Evolutionary conservation across 1,284 basidiomycete genomes (phyloP), one percentile per base, ranked within the genome.

Genomic region (Microbotryomycetes sp.): DNA sequence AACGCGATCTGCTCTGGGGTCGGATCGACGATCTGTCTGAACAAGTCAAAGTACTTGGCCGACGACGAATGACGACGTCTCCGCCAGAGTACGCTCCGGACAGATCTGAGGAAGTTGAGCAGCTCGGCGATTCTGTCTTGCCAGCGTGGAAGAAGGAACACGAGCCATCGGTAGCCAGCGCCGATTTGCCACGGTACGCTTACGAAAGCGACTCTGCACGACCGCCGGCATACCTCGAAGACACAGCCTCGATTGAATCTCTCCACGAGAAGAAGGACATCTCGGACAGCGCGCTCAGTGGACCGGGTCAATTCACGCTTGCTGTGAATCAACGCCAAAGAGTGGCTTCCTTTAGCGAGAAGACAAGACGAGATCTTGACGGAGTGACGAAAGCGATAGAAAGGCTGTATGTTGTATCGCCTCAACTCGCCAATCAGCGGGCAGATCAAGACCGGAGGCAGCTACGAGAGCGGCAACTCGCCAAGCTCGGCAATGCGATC

Each of bases 301-400:
- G n/a, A n/a, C n/a, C n/a, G n/a, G n/a, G n/a, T n/a, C n/a, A n/a
- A n/a, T n/a, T n/a, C n/a, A n/a, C n/a, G n/a, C n/a, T n/a, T n/a
- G n/a, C n/a, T n/a, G n/a, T n/a, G n/a, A 7, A 49, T 21, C 2
- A n/a, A 53, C 9, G 24, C n/a, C 6, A 45, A 45, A 49, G 45
- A 21, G 4, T 18, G 15, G 23, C 35, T n/a, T 5, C 4, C 18
- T 16, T 21, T 27, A 75, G 80, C 71, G 87, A 90, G 73, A 89
- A 87, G 76, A 85, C 83, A 83, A 80, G 80, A 57, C 78, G 85
- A 72, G 91, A 94, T 71, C 78, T 94, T 23, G 90, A 93, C 68
- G 80, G 82, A 5, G 84, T 94, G 46, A 83, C 88, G 0, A 81
- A 83, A 72, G 90, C 91, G 23, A 92, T 96, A 66, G 91, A 92